Base-by-base conservation (phyloP, 331 rosid genomes). In the Malus hybrid region DNA sequence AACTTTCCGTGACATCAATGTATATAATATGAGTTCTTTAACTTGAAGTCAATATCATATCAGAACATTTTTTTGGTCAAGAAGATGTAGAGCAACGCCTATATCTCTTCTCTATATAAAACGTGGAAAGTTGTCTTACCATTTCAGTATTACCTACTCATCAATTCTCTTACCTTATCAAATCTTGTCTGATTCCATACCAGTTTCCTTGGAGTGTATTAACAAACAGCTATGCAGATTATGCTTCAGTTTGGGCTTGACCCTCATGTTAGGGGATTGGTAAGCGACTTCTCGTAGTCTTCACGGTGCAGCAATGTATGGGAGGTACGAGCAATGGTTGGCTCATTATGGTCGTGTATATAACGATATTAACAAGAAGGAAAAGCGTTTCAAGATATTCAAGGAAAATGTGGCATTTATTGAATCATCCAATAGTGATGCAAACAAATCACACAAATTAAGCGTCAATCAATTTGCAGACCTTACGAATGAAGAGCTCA, bases 361-460 rank as follows among this genome's bases (percentile, higher is more conserved):
- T 10, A 42, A 42, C 13, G 13, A 42, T 10, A 42, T 42, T 42
- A 42, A 42, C 4, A 1, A 42, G 46, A 42, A 42, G 46, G 46
- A 42, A 42, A 42, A 42, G 46, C 46, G 4, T 10, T 42, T 10
- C 46, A 42, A 42, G 46, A 42, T 42, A 9, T 10, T 42, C 13
- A 42, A 42, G 46, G 46, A 75, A 36, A 88, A 88, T 55, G 82
- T 83, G 20, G 82, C 68, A 5, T 72, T 58, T n/a, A 83, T 83
- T 6, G 80, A 83, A n/a, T 36, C 81, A 1, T 76, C 44, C 26
- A 85, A 85, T 70, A 42, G 20, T 26, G 87, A n/a, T 8, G 84
- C 66, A 1, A 71, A 57, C 14, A 73, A 79, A 69, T 52, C 75
- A 19, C 83, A 85, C 74, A 74, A 79, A 66, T 63, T 87, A 12